Base-by-base conservation (phyloP, 257 asterid genomes). In the Capsicum baccatum region DNA sequence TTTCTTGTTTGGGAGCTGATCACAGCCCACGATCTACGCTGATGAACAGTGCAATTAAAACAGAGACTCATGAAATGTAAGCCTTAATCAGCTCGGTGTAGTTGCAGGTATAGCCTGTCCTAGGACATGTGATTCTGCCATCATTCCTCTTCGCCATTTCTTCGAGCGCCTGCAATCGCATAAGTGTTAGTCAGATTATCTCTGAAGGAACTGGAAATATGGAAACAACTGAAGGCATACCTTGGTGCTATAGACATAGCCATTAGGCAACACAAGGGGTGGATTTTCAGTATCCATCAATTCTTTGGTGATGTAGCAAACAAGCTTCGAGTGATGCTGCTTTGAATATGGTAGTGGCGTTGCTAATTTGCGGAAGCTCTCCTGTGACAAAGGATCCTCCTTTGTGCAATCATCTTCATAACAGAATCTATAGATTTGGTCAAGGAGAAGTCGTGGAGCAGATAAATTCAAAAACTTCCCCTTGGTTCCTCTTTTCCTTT, bases 311-410 rank as follows among this genome's bases (percentile, higher is more conserved):
- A 97, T 94, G 89, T 91, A 92, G 85, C 99, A 95, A 76, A 97
- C 98, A 52, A 97, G 98, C 88, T 97, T 97, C 0, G 99, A 97
- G 90, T 95, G 97, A 89, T 93, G 97, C 92, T 97, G 99, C 92
- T 97, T 97, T 39, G 99, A 97, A 83, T 87, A 97, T 80, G 99
- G 99, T 69, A 97, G 94, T 14, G 97, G 95, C 67, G 71, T 80
- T 42, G 99, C 98, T 89, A 97, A 88, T 84, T 91, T 94, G 55
- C 99, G 97, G 91, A 97, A 97, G 86, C 95, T 88, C 87, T 97
- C 99, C 86, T 95, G 99, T 17, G 99, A 97, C 26, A 97, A 88
- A 84, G 99, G 99, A 89, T 97, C 99, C 86, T 97, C 99, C 88
- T 97, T 97, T 15, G 99, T 89, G 90, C 99, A 97, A 86, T 91